phyloP scores from a whole-genome alignment of 2,329 filamentous ascomycete genomes.

The Aspergillus fumigatus region DNA sequence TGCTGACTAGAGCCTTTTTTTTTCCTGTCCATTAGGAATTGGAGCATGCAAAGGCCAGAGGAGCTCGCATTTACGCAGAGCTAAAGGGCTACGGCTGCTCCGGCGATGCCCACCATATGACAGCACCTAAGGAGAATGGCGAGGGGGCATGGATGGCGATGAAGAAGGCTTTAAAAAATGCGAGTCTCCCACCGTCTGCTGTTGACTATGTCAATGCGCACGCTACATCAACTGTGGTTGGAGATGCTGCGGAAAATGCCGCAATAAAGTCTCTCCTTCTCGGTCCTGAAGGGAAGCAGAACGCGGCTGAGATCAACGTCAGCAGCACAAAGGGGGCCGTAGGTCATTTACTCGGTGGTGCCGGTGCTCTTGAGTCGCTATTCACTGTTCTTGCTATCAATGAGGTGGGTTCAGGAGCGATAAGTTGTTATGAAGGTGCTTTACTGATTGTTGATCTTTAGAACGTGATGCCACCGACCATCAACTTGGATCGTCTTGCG shows the following conservation, averaged over 20 bases:
- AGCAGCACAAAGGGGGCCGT: conserved; percentile 93
- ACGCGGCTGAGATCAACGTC: conserved; percentile 65
- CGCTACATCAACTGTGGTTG: conserved; percentile 80
- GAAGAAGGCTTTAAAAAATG: conserved; percentile 73
- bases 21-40: conserved; percentile 53
- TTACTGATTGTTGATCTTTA: conserved; percentile 33
- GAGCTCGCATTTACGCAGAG: conserved; percentile 82
- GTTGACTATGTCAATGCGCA: conserved; percentile 96
- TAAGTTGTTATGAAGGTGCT: not conserved
- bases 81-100: conserved; percentile 84
- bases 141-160: conserved; percentile 79
- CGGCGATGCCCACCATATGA: conserved; percentile 90
- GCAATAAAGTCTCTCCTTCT: conserved; percentile 77
- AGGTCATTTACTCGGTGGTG: conserved; percentile 85
- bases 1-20: not conserved
- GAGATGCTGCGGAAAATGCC: conserved; percentile 80
- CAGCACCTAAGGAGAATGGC: conserved; percentile 78
- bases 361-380: conserved; percentile 84
- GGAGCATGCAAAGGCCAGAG: conserved; percentile 75
- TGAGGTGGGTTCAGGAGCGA: conserved; percentile 54
- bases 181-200: conserved; percentile 60
- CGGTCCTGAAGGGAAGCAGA: conserved; percentile 61
- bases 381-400: conserved; percentile 76
- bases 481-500: conserved; percentile 69
- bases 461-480: conserved; percentile 76